phyloP scores from a whole-genome alignment of 306 rosid genomes.

The Cyclanthera cordifolia region DNA sequence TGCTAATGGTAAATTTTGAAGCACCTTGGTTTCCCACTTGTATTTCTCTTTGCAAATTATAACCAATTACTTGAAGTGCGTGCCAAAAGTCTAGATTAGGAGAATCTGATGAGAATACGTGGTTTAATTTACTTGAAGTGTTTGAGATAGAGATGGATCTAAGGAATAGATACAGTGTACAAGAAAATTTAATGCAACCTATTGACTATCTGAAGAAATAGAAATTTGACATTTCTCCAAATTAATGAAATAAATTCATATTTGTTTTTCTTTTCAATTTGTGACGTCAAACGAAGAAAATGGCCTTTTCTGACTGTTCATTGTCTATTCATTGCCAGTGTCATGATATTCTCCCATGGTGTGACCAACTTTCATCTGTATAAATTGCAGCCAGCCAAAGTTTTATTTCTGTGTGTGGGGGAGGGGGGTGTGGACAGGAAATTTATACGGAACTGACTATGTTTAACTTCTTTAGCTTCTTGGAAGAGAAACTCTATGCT shows the following conservation, averaged over 20 bases:
- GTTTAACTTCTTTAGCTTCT: background rate
- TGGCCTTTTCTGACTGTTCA: background rate
- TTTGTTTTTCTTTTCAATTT: background rate
- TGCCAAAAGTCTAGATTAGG: background rate
- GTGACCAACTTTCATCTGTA: too few species aligned
- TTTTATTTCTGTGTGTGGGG: too few species aligned
- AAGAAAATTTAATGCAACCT: background rate
- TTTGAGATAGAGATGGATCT: background rate
- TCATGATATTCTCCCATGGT: too few species aligned
- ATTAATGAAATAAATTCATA: background rate
- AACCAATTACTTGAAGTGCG: background rate
- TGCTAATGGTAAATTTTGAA: conserved; percentile 25
- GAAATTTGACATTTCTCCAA: background rate
- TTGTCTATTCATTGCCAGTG: background rate
- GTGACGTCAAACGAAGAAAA: background rate
- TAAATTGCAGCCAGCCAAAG: too few species aligned
- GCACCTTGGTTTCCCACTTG: background rate
- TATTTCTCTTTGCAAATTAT: background rate
- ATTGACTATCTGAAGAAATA: background rate
- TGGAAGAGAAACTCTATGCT: background rate
- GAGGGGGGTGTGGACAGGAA: too few species aligned
- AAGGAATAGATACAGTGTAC: background rate
- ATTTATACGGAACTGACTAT: background rate
- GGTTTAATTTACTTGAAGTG: background rate
- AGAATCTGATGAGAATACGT: background rate